These are phyloP conservation scores for Neopestalotiopsis clavispora DNA, from an alignment of 2,329 filamentous ascomycete genomes.

Conservation along the genomic window DNA sequence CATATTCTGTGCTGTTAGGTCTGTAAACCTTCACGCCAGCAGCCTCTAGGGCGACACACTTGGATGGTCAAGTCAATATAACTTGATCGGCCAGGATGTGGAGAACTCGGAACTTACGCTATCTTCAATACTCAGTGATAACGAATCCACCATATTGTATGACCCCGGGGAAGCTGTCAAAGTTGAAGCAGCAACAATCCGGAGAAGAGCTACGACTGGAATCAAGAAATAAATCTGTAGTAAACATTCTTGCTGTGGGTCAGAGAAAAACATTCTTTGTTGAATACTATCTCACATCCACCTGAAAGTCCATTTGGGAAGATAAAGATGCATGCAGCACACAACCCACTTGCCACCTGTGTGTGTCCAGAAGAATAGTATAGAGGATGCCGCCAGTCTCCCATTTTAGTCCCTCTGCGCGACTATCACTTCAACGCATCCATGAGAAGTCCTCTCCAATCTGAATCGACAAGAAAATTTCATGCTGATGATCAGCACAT, in stretches of 20 bases:
- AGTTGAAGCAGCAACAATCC: neutral
- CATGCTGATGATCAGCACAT: neutral
- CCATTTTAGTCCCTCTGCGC: too few species aligned
- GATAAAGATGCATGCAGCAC: neutral
- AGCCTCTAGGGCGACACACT: neutral
- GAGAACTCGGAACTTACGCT: neutral
- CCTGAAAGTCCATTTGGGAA: neutral
- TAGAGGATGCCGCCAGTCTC: neutral
- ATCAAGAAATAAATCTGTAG: neutral
- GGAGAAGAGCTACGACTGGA: neutral
- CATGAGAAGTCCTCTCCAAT: neutral
- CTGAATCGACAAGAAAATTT: neutral
- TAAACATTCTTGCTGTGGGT: neutral
- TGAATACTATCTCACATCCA: neutral
- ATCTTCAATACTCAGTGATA: neutral
- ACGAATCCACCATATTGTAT: neutral
- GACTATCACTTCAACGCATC: neutral
- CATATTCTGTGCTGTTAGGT: constrained; percentile 5
- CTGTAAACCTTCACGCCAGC: neutral
- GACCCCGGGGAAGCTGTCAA: neutral
- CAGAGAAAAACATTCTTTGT: neutral
- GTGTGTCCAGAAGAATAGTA: neutral
- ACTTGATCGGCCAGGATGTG: neutral
- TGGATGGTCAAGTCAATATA: neutral
- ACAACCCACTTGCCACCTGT: neutral